A percentile compares a stretch with the other conserved stretches of the same genome.
These are phyloP conservation scores for Phlebiopsis gigantea DNA, from an alignment of 768 basidiomycete species.

Conservation along the genomic window DNA sequence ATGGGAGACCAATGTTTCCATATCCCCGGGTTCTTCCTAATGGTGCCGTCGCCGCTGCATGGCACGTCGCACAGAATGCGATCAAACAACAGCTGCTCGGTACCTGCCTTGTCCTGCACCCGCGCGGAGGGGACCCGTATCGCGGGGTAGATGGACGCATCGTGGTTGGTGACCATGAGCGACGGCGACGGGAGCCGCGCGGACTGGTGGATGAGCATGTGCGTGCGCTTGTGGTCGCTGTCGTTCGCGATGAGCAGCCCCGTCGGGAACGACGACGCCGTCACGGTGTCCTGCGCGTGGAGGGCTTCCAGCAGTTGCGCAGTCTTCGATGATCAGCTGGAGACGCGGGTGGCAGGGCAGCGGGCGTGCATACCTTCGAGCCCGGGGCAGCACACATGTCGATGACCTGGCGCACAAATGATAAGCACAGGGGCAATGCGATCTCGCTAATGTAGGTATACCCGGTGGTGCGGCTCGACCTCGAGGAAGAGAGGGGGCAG, in stretches of 20 bases:
- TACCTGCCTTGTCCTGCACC: constrained; percentile 22
- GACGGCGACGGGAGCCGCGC: constrained; percentile 88
- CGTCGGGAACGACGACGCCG: constrained; percentile 62
- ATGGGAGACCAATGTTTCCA: constrained; percentile 90
- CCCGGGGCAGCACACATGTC: constrained; percentile 99
- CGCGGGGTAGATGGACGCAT: constrained; percentile 81
- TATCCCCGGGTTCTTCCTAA: constrained; percentile 91
- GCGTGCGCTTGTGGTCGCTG: constrained; percentile 88
- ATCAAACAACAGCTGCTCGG: constrained; percentile 70
- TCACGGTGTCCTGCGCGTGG: constrained; percentile 69
- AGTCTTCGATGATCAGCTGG: constrained; percentile 44
- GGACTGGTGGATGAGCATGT: constrained; percentile 97
- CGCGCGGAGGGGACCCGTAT: constrained; percentile 42
- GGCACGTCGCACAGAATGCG: constrained; percentile 96
- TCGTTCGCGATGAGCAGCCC: constrained; percentile 95
- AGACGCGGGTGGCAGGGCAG: neutral
- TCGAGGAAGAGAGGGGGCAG: constrained; percentile 94
- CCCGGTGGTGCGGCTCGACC: constrained; percentile 87
- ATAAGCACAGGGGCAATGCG: neutral
- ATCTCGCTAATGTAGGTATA: constrained; percentile 25
- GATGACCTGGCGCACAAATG: constrained; percentile 51
- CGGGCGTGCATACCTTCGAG: constrained; percentile 60
- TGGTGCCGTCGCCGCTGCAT: constrained; percentile 94
- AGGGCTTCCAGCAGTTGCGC: constrained; percentile 95
- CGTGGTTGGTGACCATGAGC: constrained; percentile 93